Conservation (phyloP, 169 alveolate species). For the Neospora caninum region DNA sequence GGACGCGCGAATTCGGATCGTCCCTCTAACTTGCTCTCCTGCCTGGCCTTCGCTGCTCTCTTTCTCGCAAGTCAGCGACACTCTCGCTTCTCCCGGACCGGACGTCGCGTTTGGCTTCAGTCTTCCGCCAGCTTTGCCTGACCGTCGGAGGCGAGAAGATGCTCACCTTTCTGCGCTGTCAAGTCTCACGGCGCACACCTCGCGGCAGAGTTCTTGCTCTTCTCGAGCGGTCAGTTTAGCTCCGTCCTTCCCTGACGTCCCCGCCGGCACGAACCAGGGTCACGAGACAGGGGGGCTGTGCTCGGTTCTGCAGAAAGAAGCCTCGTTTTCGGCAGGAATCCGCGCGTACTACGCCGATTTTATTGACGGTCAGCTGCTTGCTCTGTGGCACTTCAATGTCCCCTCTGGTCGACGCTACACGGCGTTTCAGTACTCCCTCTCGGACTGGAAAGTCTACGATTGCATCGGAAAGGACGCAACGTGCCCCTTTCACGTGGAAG, state of each 20-base stretch:
- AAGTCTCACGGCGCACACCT: too few species aligned
- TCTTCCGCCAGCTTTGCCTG: not conserved
- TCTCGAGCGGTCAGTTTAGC: too few species aligned
- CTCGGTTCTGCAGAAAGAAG: not conserved
- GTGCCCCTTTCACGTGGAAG: not conserved
- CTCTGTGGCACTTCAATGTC: conserved; percentile 26
- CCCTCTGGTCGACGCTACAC: not conserved
- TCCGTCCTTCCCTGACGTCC: too few species aligned
- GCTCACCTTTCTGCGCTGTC: too few species aligned
- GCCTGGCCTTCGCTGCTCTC: not conserved
- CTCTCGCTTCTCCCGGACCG: not conserved
- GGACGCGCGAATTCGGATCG: not conserved
- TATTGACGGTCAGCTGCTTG: conserved; percentile 16
- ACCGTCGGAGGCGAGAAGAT: not conserved
- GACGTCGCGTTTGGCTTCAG: too few species aligned
- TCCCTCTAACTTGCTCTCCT: not conserved
- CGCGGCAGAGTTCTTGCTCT: too few species aligned
- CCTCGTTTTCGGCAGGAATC: not conserved
- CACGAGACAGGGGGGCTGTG: not conserved
- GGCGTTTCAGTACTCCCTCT: conserved; percentile 4
- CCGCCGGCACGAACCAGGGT: too few species aligned
- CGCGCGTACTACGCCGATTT: conserved; percentile 10
- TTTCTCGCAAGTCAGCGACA: not conserved
- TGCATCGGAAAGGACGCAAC: not conserved
- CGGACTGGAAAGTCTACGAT: conserved; percentile 2